Evolutionary conservation across 208 protist species (phyloP), one percentile per base, ranked within the genome.

Genomic region (Trypanosoma rangeli): DNA sequence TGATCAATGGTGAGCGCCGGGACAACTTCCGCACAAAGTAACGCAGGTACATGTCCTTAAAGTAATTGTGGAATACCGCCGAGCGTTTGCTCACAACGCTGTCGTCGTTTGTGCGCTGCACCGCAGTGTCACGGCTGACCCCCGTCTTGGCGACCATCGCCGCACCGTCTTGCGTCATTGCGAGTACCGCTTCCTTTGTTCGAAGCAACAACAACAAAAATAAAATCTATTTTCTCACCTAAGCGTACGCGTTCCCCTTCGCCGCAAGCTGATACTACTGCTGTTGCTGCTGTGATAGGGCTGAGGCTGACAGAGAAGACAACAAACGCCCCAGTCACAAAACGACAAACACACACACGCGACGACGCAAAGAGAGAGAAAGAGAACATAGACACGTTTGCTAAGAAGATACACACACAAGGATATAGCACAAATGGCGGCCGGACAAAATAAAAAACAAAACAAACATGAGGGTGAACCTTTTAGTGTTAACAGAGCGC

Each of bases 31-130:
- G 80, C 9, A 94, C 89, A 90, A 97, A 97, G 53, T 79, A 69
- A 22, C 88, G 82, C 12, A 97, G 74, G 66, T 92, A 95, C 0
- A 73, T 58, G 57, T 97, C 92, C 9, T 78, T 56, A n/a, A 91
- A 67, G 80, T 97, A 97, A 5, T 59, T 60, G 18, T 85, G 73
- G 13, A 78, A 70, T 18, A 93, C 87, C 15, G 92, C 92, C 39
- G 92, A 97, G 12, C 92, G 85, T 68, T 97, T 97, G 71, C 89
- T 95, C 5, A 95, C 79, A 1, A 95, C 87, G 69, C 89, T 95
- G 64, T 97, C 92, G 68, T 97, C 92, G 70, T 97, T 97, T 0
- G 92, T 97, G 69, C 93, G 89, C 73, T 97, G 92, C 54, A 97
- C 92, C 55, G 76, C 75, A 37, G 71, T 70, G 72, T 96, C 92